Percentiles rank a stretch among this genome's conserved stretches.
Evolutionary conservation across 768 basidiomycete genomes (phyloP).

Genomic region (Rhodotorula paludigena): DNA sequence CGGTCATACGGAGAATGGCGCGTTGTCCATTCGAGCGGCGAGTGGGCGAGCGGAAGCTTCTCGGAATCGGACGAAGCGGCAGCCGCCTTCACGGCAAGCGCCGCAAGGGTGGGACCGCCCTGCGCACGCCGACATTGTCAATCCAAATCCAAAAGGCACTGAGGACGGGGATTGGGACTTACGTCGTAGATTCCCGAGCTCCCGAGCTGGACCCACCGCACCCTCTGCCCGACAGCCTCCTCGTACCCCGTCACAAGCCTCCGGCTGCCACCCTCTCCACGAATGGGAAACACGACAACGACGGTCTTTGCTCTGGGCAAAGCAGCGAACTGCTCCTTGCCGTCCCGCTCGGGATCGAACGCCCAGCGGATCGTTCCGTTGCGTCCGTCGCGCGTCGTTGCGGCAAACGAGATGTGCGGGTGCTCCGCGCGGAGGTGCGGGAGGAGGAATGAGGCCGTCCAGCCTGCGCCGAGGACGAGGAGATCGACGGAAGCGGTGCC

Average conservation of each 20-base stretch:
- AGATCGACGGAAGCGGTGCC: slow-evolving; percentile 50
- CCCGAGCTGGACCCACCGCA: slow-evolving; percentile 61
- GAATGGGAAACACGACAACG: slow-evolving; percentile 50
- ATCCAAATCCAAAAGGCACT: background rate
- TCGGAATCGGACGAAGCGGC: background rate
- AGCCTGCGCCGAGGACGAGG: slow-evolving; percentile 64
- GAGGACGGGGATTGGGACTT: slow-evolving; percentile 39
- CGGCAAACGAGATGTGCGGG: slow-evolving; percentile 31
- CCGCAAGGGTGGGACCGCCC: slow-evolving; percentile 45
- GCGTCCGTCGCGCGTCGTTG: slow-evolving; percentile 58
- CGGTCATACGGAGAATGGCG: slow-evolving; percentile 53
- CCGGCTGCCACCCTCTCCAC: slow-evolving; percentile 51
- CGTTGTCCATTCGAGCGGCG: slow-evolving; percentile 52
- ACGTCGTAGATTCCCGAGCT: slow-evolving; percentile 62
- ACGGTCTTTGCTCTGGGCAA: slow-evolving; percentile 59
- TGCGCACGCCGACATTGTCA: slow-evolving; percentile 10
- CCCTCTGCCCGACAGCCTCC: slow-evolving; percentile 46
- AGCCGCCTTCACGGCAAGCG: background rate
- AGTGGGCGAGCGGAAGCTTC: background rate
- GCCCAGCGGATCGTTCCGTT: slow-evolving; percentile 55
- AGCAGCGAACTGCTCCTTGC: slow-evolving; percentile 50
- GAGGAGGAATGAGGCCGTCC: slow-evolving; percentile 61
- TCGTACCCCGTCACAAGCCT: slow-evolving; percentile 54
- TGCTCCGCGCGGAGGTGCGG: slow-evolving; percentile 51
- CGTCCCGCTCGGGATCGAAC: slow-evolving; percentile 56